Base-by-base conservation (phyloP, 2,329 filamentous ascomycete species). In the Tolypocladium paradoxum region DNA sequence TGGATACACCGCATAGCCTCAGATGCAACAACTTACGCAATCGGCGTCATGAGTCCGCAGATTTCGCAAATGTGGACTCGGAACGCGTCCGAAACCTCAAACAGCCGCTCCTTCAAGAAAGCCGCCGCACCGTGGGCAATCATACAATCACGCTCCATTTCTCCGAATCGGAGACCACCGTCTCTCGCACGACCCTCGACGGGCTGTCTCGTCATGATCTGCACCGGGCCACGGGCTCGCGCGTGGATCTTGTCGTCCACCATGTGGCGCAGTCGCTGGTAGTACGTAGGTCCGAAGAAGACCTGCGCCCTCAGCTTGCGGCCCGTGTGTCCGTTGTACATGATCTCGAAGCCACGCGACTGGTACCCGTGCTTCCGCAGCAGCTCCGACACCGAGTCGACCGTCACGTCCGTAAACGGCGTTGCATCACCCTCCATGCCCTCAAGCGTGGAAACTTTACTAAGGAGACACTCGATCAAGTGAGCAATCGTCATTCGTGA, bases 111-210 rank as follows among this genome's bases (percentile, higher is more conserved):
- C 75, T 99, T 99, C 66, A 99, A 74, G 81, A 99, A 99, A 2
- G 91, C 87, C 52, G 90, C 92, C 4, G 95, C 93, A 68, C 93
- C 93, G 69, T 99, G 95, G n/a, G 95, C 90, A 76, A 99, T 99
- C 93, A 99, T 99, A 70, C 93, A 99, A 82, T 99, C 95, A 76
- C 95, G 92, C 74, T 99, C 95, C 93, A 99, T 99, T 78, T 99
- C 93, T 84, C 93, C 93, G 83, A 99, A 99, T 68, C 95, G 92
- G 46, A 99, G 81, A 77, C 93, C 93, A 80, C 93, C 93, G 68
- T 99, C 95, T 72, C 95, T 80, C 4, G 93, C 93, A 82, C 95
- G 88, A 87, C 93, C 93, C 74, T 99, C 93, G 16, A 99, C 93
- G 20, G 93, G 93, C 71, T 99, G 93, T 54, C 95, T 81, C 3